Evolutionary conservation across 768 basidiomycete species (phyloP).

Genomic region (Auricularia heimuer): DNA sequence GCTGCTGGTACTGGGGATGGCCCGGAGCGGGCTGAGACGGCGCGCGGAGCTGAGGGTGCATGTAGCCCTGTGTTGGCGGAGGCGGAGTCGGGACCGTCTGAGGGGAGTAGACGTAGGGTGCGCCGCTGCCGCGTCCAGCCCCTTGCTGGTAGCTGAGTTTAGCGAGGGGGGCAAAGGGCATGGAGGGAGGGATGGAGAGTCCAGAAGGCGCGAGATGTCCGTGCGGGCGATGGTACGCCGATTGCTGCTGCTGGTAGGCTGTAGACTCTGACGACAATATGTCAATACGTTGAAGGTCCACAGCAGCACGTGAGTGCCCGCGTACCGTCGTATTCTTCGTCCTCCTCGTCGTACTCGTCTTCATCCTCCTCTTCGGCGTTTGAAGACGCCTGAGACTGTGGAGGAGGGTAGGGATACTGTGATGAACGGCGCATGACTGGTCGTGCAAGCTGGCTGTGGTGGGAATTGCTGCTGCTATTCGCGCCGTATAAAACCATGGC

Average conservation of each 20-base stretch:
- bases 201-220: background rate
- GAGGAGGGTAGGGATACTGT: background rate
- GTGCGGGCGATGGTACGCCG: background rate
- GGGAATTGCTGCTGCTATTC: background rate
- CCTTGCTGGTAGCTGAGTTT: background rate
- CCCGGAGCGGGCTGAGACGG: background rate
- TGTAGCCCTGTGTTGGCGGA: background rate
- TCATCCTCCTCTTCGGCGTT: background rate
- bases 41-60: conserved; percentile 1
- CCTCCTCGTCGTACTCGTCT: background rate
- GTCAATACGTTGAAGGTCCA: background rate
- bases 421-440: background rate
- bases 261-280: background rate
- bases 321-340: background rate
- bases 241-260: background rate
- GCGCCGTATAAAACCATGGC: too few species aligned
- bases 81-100: background rate
- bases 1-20: background rate
- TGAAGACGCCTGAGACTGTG: background rate
- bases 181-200: background rate
- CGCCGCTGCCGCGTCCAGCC: background rate
- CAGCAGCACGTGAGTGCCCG: background rate
- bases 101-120: conserved; percentile 1
- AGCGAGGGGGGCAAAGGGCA: background rate
- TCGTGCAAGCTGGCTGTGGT: background rate